Conservation (phyloP, 306 rosid genomes). For the Elaeagnus macrophylla region DNA sequence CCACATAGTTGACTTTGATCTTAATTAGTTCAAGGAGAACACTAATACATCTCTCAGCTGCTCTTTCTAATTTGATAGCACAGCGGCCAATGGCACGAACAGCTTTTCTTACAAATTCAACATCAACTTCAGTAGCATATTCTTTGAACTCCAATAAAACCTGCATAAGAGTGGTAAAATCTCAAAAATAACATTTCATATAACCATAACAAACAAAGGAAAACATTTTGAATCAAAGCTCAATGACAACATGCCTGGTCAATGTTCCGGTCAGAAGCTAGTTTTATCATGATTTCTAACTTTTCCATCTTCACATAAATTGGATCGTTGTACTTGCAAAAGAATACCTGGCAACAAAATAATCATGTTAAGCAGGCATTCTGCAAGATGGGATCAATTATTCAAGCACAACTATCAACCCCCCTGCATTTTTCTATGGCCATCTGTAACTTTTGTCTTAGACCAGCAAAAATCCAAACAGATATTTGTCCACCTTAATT, state of each 20-base stretch:
- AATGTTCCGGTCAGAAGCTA: constrained; percentile 92
- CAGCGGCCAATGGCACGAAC: constrained; percentile 99
- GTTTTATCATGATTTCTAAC: constrained; percentile 96
- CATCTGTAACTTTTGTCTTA: constrained; percentile 3
- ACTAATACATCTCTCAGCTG: constrained; percentile 98
- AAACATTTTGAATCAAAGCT: constrained; percentile 4
- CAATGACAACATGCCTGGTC: constrained; percentile 61
- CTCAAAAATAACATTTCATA: background rate
- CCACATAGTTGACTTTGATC: constrained; percentile 97
- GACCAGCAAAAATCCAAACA: constrained; percentile 1
- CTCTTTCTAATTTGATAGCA: constrained; percentile 97
- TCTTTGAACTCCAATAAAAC: constrained; percentile 94
- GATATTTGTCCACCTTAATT: constrained; percentile 61
- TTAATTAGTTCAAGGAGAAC: constrained; percentile 97
- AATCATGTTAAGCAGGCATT: constrained; percentile 15
- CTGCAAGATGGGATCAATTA: background rate
- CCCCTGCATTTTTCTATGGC: constrained; percentile 1
- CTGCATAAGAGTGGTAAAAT: constrained; percentile 29
- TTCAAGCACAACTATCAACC: constrained; percentile 1
- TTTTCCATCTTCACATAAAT: constrained; percentile 98
- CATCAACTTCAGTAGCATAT: constrained; percentile 98
- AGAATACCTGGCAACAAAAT: constrained; percentile 64
- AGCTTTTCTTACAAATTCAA: constrained; percentile 93
- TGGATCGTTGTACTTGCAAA: constrained; percentile 99
- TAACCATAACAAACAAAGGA: background rate